These are phyloP conservation scores for Salix udensis DNA, from an alignment of 345 rosid genomes.

Conservation along the genomic window DNA sequence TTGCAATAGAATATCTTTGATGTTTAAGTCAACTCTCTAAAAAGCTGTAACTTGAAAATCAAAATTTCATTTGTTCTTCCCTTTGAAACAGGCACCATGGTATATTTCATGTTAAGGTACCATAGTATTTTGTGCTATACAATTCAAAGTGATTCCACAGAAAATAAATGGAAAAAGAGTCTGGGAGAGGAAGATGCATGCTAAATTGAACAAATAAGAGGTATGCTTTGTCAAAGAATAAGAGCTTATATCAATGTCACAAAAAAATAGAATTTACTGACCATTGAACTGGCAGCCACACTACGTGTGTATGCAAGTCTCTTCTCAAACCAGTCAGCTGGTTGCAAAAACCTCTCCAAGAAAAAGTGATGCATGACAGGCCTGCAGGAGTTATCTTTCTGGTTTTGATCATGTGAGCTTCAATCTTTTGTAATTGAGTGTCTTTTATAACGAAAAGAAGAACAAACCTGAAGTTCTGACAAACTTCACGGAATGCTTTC, in stretches of 20 bases:
- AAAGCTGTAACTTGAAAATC: background rate
- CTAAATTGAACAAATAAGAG: background rate
- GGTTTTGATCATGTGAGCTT: constrained; percentile 14
- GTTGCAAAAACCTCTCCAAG: constrained; percentile 79
- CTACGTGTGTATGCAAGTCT: constrained; percentile 95
- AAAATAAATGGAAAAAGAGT: background rate
- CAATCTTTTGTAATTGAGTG: background rate
- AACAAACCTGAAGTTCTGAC: constrained; percentile 79
- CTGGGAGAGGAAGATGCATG: background rate
- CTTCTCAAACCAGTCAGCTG: constrained; percentile 98
- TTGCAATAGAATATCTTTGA: background rate
- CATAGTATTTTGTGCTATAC: background rate
- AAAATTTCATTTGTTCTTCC: background rate
- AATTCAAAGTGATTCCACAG: background rate
- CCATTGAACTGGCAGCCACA: constrained; percentile 97
- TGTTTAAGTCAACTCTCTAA: background rate
- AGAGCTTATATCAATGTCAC: background rate
- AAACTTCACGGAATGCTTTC: constrained; percentile 76
- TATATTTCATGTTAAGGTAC: background rate
- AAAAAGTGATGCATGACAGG: constrained; percentile 97
- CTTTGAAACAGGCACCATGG: background rate
- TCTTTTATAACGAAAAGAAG: constrained; percentile 8
- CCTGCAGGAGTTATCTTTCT: constrained; percentile 44
- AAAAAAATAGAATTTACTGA: constrained; percentile 22
- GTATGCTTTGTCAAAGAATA: background rate